Evolutionary conservation across 2,329 filamentous ascomycete genomes (phyloP).

Genomic region (Epichloe sp.): DNA sequence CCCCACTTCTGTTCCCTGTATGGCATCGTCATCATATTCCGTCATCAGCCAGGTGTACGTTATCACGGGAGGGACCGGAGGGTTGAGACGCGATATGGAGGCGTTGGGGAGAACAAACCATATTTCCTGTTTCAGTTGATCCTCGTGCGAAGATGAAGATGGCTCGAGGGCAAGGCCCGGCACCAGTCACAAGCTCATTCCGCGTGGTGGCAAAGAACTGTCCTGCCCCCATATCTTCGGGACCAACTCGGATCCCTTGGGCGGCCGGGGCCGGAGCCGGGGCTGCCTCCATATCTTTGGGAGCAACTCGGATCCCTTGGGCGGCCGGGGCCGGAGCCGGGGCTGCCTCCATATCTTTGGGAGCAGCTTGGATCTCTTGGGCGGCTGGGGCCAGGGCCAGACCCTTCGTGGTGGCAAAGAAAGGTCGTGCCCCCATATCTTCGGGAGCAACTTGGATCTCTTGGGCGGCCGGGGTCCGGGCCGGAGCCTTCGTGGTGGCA

Average conservation of each 20-base stretch:
- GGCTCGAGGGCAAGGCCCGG: slow-evolving; percentile 19
- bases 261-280: background rate
- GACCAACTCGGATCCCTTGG: background rate
- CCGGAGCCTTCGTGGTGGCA: too few species aligned
- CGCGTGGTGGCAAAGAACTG: slow-evolving; percentile 4
- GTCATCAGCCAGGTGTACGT: too few species aligned
- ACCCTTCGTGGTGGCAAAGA: background rate
- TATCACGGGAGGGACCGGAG: too few species aligned
- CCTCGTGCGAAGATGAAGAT: slow-evolving; percentile 29
- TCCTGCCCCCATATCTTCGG: background rate
- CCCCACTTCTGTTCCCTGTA: slow-evolving; percentile 8
- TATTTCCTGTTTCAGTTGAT: slow-evolving; percentile 25
- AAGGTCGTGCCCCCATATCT: background rate
- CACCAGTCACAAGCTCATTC: slow-evolving; percentile 17
- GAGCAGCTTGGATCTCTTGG: background rate
- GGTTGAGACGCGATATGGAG: background rate
- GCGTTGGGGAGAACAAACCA: slow-evolving; percentile 17
- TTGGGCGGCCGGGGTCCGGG: background rate
- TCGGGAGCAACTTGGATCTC: background rate
- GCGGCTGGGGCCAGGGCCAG: background rate
- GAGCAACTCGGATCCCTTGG: background rate
- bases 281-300: background rate
- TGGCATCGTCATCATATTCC: too few species aligned
- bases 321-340: background rate
- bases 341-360: background rate